Evolutionary conservation across 768 basidiomycete genomes (phyloP).

Genomic region (Kwoniella newhampshirensis): DNA sequence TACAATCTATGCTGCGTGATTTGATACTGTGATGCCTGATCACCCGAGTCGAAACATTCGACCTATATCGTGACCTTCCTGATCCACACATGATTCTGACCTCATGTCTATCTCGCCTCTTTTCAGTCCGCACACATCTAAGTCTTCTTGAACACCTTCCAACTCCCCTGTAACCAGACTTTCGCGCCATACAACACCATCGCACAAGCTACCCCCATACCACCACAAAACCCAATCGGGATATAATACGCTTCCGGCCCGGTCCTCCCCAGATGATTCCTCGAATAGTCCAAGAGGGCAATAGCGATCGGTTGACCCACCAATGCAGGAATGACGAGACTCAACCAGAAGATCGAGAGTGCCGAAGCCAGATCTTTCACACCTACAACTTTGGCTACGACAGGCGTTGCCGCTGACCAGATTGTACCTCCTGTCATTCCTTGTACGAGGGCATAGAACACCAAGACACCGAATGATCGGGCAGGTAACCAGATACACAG

Average conservation of each 20-base stretch:
- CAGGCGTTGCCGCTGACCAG: constrained; percentile 68
- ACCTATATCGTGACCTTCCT: too few relatives aligned
- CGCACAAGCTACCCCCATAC: constrained; percentile 18
- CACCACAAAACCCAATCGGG: constrained; percentile 42
- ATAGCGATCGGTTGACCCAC: constrained; percentile 46
- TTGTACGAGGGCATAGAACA: constrained; percentile 50
- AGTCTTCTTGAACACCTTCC: constrained; percentile 23
- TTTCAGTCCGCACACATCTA: constrained; percentile 7
- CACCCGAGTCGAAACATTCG: too few relatives aligned
- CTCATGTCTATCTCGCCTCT: too few relatives aligned
- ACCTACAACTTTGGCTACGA: constrained; percentile 62
- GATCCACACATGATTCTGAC: too few relatives aligned
- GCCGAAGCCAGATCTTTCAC: constrained; percentile 54
- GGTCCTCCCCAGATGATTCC: constrained; percentile 21
- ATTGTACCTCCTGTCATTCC: constrained; percentile 63
- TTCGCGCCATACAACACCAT: constrained; percentile 35
- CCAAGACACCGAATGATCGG: constrained; percentile 45
- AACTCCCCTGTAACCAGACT: constrained; percentile 34
- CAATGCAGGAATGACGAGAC: constrained; percentile 33
- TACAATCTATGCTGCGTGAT: too few relatives aligned
- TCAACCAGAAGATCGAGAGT: constrained; percentile 44
- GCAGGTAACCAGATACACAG: constrained; percentile 52
- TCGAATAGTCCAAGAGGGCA: constrained; percentile 34
- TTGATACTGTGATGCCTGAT: too few relatives aligned
- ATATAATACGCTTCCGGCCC: constrained; percentile 39